Evolutionary conservation across 2,329 filamentous ascomycete species (phyloP), one percentile per base, ranked within the genome.

Genomic region (Microascus cirrosus): DNA sequence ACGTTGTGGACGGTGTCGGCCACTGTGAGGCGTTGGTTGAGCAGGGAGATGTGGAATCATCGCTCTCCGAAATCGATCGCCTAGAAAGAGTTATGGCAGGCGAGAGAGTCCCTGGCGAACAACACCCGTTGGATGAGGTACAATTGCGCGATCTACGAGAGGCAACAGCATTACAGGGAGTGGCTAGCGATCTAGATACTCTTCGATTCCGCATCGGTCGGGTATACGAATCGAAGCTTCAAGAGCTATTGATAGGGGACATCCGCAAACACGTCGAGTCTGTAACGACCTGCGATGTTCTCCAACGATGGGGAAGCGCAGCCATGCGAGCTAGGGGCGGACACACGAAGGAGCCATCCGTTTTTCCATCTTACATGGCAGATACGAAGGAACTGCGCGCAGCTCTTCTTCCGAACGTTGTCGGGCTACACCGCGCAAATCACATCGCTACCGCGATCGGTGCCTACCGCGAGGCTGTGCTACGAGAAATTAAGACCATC

Each of bases 401-500:
- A 11, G 81, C 87, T 60, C 74, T 99, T 2, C 76, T 85, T 58
- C 79, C 85, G 2, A 86, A 85, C 62, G 77, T 99, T 59, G 79
- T 82, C 36, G 93, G 94, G 0, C 74, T 99, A n/a, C 85, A 90
- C 62, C 82, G 89, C 54, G 89, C 91, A 25, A 86, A 86, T 62
- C 86, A 94, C 65, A 87, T 93, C 2, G 84, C 85, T 3, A 82
- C 86, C 39, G 94, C 94, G 22, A 89, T 91, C n/a, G 81, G 86
- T 45, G 84, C 86, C 0, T 97, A 94, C 70, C 84, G 93, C 62
- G 91, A 95, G 48, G 81, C 89, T 0, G 84, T 95, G 13, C 74
- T 95, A 61, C 85, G 89, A 55, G 94, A 99, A 70, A 86, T 97
- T 68, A 88, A 93, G 65, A 85, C 83, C 36, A 76, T 97, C 54